Base-by-base conservation (phyloP, 1,284 basidiomycete genomes). In the Ustilago bromivora region DNA sequence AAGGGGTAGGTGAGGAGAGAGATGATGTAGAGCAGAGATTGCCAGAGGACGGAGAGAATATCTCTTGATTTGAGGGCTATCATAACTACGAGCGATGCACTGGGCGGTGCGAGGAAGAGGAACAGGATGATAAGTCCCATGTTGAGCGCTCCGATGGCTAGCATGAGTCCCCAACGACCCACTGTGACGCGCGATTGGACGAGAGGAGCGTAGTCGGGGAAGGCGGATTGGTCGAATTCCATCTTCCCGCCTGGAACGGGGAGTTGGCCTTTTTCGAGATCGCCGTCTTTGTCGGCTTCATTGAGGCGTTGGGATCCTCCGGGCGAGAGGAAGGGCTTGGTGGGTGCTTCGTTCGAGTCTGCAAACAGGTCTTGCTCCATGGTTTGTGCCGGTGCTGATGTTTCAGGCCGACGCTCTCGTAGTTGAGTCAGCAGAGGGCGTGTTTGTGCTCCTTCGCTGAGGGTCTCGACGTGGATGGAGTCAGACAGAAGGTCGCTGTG, bases 11-110 rank as follows among this genome's bases (percentile, higher is more conserved):
- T 19, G 15, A 64, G 2, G 12, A 49, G 6, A 1, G 15, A 13
- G 11, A 67, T 12, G 47, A 72, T 51, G 53, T 59, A 72, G 9
- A 61, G 57, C 1, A 72, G 52, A 13, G 46, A 59, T 46, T 72
- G 70, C 70, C 70, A 72, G 15, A 72, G 52, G 9, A 72, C 70
- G 7, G 70, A 72, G 12, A 72, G 57, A 3, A 72, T 67, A 43
- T 72, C 70, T 23, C 70, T 23, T n/a, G 70, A 51, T 34, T 72
- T 72, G 57, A 72, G 61, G 15, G 61, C 61, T 1, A 67, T 58
- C 61, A 72, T 72, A 40, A 72, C 51, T 7, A 62, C 51, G 17
- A 71, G 9, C 6, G 69, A 71, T 15, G 60, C 63, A 9, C 56
- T 43, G 1, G 55, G 19, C 9, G 69, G 69, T 12, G 69, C 69